Evolutionary conservation across 176 grass and related monocot species (phyloP).

Genomic region (Eleusine coracana): DNA sequence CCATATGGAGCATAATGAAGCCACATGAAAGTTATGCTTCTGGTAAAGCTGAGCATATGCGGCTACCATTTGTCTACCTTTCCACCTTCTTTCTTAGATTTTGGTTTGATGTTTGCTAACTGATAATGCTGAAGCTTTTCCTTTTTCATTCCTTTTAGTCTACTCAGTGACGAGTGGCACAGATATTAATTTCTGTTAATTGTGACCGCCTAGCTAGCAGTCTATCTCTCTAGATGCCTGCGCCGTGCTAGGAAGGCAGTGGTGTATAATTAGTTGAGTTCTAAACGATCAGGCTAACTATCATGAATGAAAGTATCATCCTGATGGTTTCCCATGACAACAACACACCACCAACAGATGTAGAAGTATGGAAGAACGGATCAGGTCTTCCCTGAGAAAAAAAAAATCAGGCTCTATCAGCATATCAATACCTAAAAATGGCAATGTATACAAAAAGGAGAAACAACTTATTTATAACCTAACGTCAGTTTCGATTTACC

Average conservation of each 20-base stretch:
- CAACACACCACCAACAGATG: neutral
- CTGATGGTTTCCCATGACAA: neutral
- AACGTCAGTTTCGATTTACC: no score
- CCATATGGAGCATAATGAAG: conserved; percentile 28
- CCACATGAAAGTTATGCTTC: conserved; percentile 39
- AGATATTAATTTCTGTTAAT: neutral
- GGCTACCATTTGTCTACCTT: conserved; percentile 19
- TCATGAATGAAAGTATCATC: neutral
- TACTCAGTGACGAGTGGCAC: neutral
- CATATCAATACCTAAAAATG: no score
- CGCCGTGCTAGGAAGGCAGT: neutral
- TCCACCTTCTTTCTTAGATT: conserved; percentile 29
- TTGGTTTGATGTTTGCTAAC: conserved; percentile 17
- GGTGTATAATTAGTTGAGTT: neutral
- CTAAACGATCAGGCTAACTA: neutral
- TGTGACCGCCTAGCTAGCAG: neutral
- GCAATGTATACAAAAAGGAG: no score
- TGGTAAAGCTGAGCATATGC: conserved; percentile 42
- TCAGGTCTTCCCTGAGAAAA: no score
- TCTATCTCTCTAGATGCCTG: neutral
- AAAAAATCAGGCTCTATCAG: no score
- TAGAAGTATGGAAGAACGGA: no score
- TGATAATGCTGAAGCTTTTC: neutral
- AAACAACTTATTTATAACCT: no score
- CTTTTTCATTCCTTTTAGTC: neutral